Percentiles rank a stretch among this genome's conserved stretches.
These are phyloP conservation scores for Letharia columbiana DNA, from an alignment of 495 filamentous ascomycete genomes.

Conservation along the genomic window DNA sequence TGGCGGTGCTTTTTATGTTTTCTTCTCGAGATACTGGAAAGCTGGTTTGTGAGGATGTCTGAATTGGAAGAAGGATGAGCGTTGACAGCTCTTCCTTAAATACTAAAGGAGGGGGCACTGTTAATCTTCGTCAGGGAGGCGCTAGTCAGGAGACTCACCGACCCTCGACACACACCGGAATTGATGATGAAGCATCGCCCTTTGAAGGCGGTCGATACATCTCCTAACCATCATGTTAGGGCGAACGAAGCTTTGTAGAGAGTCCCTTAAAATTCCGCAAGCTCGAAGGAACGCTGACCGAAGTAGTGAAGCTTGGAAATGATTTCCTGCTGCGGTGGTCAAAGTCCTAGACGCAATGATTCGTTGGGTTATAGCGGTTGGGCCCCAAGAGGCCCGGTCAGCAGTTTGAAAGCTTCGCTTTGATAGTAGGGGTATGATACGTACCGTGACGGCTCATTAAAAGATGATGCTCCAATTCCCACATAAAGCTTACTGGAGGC, in stretches of 20 bases:
- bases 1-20: background rate
- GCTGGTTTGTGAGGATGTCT: background rate
- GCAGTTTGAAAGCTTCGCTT: background rate
- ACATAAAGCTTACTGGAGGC: background rate
- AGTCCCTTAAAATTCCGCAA: background rate
- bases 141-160: background rate
- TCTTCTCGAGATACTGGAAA: background rate
- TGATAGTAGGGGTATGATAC: background rate
- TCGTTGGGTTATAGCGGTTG: background rate
- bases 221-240: background rate
- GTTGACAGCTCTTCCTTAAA: background rate
- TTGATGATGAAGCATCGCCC: slow-evolving; percentile 11
- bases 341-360: background rate
- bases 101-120: background rate
- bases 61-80: background rate
- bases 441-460: background rate
- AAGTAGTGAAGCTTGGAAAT: background rate
- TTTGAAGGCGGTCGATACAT: background rate
- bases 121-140: background rate
- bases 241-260: background rate
- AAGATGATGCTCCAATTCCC: background rate
- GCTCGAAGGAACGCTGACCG: background rate
- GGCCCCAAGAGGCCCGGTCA: background rate
- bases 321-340: background rate
- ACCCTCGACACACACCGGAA: background rate